A percentile compares a stretch with the other conserved stretches of the same genome.
These are phyloP conservation scores for Taphrina pruni DNA, from an alignment of 1,139 yeast genomes.

Conservation along the genomic window DNA sequence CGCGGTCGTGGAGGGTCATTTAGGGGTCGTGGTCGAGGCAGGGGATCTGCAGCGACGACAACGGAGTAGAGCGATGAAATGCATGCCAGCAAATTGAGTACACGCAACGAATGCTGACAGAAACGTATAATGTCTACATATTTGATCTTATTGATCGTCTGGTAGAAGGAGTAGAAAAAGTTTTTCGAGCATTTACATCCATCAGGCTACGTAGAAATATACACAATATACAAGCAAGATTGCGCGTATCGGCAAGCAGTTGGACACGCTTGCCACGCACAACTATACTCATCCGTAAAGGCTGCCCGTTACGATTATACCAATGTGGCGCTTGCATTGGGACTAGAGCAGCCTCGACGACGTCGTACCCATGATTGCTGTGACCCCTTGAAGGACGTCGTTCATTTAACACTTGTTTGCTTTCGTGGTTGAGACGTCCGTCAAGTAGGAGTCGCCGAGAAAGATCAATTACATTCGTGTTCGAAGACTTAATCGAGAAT, in stretches of 20 bases:
- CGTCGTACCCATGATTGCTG: too few relatives aligned
- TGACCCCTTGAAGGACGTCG: too few relatives aligned
- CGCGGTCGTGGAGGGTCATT: constrained; percentile 41
- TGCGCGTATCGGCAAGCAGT: too few relatives aligned
- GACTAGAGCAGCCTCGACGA: too few relatives aligned
- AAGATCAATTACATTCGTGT: neutral
- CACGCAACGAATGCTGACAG: constrained; percentile 10
- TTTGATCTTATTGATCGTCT: neutral
- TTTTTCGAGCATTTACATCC: constrained; percentile 23
- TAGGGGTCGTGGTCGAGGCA: constrained; percentile 37
- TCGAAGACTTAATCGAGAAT: neutral
- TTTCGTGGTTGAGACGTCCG: neutral
- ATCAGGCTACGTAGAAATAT: constrained; percentile 22
- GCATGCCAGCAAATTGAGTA: neutral
- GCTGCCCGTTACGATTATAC: too few relatives aligned
- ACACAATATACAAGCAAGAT: constrained; percentile 6
- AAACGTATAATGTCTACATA: constrained; percentile 19
- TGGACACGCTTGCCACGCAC: too few relatives aligned
- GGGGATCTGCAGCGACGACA: constrained; percentile 8
- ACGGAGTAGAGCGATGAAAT: neutral
- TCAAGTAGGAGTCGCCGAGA: neutral
- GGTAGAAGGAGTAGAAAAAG: constrained; percentile 15
- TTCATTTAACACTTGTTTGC: neutral
- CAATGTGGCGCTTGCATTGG: too few relatives aligned
- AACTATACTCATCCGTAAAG: too few relatives aligned